phyloP scores from a whole-genome alignment of 805 yeast species.

The Candida coleopterorum region DNA sequence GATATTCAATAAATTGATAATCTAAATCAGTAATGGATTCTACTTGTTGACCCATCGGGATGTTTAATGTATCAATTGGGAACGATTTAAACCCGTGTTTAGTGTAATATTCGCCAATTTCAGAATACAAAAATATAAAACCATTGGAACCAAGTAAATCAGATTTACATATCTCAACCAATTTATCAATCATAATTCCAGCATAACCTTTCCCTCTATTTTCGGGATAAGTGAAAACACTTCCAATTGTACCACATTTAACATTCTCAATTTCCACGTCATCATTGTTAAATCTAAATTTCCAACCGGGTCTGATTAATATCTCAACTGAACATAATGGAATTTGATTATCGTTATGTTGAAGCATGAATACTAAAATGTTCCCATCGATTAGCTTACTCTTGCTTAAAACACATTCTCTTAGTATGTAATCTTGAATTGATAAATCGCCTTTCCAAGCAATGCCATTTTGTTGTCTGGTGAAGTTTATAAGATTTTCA shows the following conservation, averaged over 20 bases:
- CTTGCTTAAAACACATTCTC: constrained; percentile 30
- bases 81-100: constrained; percentile 34
- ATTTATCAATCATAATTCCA: constrained; percentile 33
- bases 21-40: constrained; percentile 1
- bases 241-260: constrained; percentile 36
- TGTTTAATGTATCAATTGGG: constrained; percentile 27
- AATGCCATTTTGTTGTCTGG: constrained; percentile 29
- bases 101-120: constrained; percentile 39
- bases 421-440: constrained; percentile 26
- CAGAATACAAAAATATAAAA: constrained; percentile 36
- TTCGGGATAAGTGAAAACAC: constrained; percentile 35
- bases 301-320: constrained; percentile 26
- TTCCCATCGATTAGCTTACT: constrained; percentile 12
- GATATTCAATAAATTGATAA: constrained; percentile 20
- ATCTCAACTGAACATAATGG: constrained; percentile 33
- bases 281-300: constrained; percentile 13
- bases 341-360: constrained; percentile 9
- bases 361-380: constrained; percentile 15
- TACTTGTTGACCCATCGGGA: constrained; percentile 13
- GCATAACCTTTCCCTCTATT: constrained; percentile 36
- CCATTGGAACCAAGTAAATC: constrained; percentile 27
- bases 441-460: constrained; percentile 36
- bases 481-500: constrained; percentile 21
- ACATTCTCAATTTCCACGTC: constrained; percentile 8
- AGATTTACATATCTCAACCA: constrained; percentile 21